A percentile compares a stretch with the other conserved stretches of the same genome.
phyloP scores from a whole-genome alignment of 345 rosid species.

The Psidium guajava region DNA sequence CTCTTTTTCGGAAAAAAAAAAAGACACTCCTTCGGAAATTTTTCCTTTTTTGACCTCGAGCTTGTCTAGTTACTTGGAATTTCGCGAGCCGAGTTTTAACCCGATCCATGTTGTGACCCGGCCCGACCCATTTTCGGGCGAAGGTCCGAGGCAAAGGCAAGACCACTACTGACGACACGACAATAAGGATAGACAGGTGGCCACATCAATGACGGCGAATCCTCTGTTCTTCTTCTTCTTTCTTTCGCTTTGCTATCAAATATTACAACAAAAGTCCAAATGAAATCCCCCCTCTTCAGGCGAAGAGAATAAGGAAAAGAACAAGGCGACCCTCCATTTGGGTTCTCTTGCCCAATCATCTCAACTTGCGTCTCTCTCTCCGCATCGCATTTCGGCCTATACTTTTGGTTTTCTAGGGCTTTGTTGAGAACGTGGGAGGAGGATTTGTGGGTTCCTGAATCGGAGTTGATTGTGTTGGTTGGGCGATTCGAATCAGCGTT shows the following conservation, averaged over 20 bases:
- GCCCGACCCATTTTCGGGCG: not conserved
- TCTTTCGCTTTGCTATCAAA: not conserved
- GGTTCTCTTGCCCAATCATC: not conserved
- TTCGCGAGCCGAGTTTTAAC: no score
- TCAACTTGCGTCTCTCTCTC: not conserved
- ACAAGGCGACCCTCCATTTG: not conserved
- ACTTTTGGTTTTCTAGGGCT: not conserved
- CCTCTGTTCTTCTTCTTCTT: not conserved
- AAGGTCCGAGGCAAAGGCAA: not conserved
- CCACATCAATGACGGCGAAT: not conserved
- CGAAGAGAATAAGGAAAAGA: not conserved
- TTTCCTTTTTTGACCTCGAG: no score
- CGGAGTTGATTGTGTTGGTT: not conserved
- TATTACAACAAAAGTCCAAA: not conserved
- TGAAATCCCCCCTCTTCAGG: not conserved
- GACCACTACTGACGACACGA: not conserved
- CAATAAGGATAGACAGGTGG: not conserved
- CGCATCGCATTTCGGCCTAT: not conserved
- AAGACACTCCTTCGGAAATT: no score
- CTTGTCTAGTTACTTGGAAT: no score
- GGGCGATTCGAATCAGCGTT: not conserved
- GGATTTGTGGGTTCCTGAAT: not conserved
- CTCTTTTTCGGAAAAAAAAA: no score
- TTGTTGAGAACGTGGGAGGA: not conserved
- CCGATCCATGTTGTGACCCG: no score